A percentile compares a stretch with the other conserved stretches of the same genome.
Conservation (phyloP, 225 moss, liverwort and hornwort genomes). For the Neckera pumila region DNA sequence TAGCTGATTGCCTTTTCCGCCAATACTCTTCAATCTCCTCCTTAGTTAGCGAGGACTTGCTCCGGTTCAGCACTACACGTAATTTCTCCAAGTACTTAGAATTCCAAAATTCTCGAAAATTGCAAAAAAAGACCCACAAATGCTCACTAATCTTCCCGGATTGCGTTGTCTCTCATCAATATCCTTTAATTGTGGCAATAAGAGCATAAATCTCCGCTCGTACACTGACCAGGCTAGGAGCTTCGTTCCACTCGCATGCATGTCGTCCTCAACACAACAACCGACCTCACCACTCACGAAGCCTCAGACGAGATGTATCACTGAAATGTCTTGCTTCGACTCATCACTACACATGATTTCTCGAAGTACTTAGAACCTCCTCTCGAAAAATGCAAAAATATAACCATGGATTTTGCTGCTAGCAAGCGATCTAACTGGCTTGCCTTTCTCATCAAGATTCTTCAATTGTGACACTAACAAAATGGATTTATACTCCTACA, state of each 20-base stretch:
- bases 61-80: conserved; percentile 19
- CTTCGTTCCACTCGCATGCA: background rate
- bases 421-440: background rate
- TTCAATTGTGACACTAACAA: background rate
- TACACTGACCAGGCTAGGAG: background rate
- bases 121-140: background rate
- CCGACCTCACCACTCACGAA: background rate
- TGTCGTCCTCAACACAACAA: background rate
- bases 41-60: conserved; percentile 35
- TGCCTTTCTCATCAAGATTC: background rate
- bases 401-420: background rate
- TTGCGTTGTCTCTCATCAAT: background rate
- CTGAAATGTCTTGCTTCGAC: background rate
- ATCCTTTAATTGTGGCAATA: background rate
- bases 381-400: background rate
- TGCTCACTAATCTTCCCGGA: background rate
- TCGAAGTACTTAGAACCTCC: background rate
- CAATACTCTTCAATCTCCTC: conserved; percentile 30
- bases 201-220: background rate
- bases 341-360: background rate
- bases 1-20: conserved; percentile 21
- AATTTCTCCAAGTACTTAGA: background rate
- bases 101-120: background rate
- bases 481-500: background rate
- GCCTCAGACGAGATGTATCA: background rate